These are phyloP conservation scores for Trichoderma citrinoviride DNA, from an alignment of 2,329 filamentous ascomycete species.

Conservation along the genomic window DNA sequence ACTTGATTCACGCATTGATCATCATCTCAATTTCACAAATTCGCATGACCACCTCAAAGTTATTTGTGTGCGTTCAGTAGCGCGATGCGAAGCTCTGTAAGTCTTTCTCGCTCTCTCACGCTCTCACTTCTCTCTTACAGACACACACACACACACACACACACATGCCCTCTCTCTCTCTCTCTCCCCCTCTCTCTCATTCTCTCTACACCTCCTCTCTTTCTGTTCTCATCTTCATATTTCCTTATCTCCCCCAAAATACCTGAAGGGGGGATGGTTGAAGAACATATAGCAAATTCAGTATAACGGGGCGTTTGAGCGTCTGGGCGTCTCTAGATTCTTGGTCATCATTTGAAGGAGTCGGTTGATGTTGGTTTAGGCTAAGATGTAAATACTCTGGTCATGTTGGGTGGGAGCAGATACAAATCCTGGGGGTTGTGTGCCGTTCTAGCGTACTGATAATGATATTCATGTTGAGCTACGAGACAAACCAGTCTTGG, in stretches of 20 bases:
- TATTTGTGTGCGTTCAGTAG: background rate
- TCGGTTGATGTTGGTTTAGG: constrained; percentile 10
- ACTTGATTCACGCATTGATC: background rate
- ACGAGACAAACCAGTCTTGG: background rate
- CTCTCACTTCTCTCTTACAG: constrained; percentile 10
- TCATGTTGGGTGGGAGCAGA: background rate
- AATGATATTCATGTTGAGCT: background rate
- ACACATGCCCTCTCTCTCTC: too few relatives aligned
- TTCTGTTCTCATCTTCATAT: too few relatives aligned
- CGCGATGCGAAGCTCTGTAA: background rate
- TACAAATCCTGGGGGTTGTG: background rate
- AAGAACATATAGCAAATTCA: constrained; percentile 19
- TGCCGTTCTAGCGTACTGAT: background rate
- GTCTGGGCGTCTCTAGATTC: constrained; percentile 25
- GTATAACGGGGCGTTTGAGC: constrained; percentile 39
- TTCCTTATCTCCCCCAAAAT: too few relatives aligned
- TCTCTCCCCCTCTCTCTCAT: background rate
- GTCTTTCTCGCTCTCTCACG: background rate
- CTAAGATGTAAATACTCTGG: background rate
- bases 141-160: too few relatives aligned
- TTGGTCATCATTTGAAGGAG: background rate
- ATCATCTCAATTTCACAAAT: background rate
- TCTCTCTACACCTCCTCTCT: background rate
- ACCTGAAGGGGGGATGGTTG: constrained; percentile 25
- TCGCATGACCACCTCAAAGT: background rate